Evolutionary conservation across 441 rosid genomes (phyloP).

Genomic region (Raphanus hybrid): DNA sequence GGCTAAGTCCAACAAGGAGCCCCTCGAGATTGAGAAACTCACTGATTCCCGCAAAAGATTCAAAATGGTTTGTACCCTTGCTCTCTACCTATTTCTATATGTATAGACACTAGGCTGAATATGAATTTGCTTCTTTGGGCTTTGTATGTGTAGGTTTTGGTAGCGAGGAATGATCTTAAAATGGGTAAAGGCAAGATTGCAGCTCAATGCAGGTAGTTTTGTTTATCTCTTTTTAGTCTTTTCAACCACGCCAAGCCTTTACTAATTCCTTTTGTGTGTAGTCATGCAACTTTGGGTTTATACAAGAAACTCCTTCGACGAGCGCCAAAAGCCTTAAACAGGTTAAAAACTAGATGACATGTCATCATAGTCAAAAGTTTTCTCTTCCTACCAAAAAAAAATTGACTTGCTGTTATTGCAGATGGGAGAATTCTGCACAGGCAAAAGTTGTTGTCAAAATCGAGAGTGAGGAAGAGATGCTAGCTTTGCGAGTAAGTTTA

Average conservation of each 20-base stretch:
- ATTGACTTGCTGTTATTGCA: slow-evolving; percentile 41
- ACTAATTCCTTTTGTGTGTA: slow-evolving; percentile 24
- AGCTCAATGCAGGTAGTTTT: slow-evolving; percentile 83
- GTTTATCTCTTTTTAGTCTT: neutral
- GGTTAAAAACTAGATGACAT: slow-evolving; percentile 51
- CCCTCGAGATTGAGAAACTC: slow-evolving; percentile 81
- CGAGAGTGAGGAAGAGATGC: slow-evolving; percentile 89
- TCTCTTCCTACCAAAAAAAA: neutral
- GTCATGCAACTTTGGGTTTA: slow-evolving; percentile 98
- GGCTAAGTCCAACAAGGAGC: slow-evolving; percentile 60
- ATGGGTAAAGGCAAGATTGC: slow-evolving; percentile 99
- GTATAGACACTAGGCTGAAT: slow-evolving; percentile 2
- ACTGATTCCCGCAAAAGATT: slow-evolving; percentile 78
- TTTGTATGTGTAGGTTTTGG: slow-evolving; percentile 65
- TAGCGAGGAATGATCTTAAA: slow-evolving; percentile 94
- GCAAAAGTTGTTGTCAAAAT: slow-evolving; percentile 97
- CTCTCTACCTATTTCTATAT: neutral
- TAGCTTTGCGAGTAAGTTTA: slow-evolving; percentile 76
- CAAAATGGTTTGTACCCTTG: slow-evolving; percentile 60
- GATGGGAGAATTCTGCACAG: slow-evolving; percentile 95
- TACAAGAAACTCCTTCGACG: slow-evolving; percentile 77
- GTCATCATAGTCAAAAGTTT: slow-evolving; percentile 9
- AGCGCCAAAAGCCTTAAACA: slow-evolving; percentile 85
- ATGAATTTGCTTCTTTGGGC: neutral
- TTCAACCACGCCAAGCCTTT: neutral